Evolutionary conservation across 179 eudicot species (phyloP).

Genomic region (Spergularia azorica): DNA sequence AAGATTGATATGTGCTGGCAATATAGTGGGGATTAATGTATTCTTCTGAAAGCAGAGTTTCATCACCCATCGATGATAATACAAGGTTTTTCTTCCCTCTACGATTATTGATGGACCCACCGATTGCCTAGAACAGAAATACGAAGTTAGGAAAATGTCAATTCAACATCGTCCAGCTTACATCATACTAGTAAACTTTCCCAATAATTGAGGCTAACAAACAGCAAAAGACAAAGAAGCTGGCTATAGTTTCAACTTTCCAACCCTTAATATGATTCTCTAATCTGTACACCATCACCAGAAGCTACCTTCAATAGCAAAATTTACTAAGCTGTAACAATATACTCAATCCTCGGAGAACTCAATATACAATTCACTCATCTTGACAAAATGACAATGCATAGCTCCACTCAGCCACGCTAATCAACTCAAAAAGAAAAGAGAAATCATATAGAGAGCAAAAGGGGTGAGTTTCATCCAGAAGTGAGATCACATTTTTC

Average conservation of each 20-base stretch:
- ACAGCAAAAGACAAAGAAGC: neutral
- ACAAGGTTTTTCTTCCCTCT: slow-evolving; percentile 89
- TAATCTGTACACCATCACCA: neutral
- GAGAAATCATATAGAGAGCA: too few relatives aligned
- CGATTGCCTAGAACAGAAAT: slow-evolving; percentile 35
- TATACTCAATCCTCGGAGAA: neutral
- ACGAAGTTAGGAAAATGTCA: neutral
- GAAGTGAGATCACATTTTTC: too few relatives aligned
- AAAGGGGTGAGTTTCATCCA: too few relatives aligned
- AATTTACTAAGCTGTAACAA: neutral
- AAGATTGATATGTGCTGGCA: slow-evolving; percentile 60
- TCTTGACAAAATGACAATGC: too few relatives aligned
- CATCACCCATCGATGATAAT: slow-evolving; percentile 90
- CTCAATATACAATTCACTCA: neutral
- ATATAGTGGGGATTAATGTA: slow-evolving; percentile 64
- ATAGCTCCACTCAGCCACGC: too few relatives aligned
- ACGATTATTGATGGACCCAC: slow-evolving; percentile 68
- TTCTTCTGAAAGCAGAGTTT: slow-evolving; percentile 71
- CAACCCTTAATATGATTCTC: neutral
- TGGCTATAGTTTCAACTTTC: neutral
- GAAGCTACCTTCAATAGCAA: neutral
- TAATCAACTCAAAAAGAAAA: too few relatives aligned
- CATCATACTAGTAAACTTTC: neutral
- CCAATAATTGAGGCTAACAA: neutral
- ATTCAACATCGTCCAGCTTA: neutral